Evolutionary conservation across 805 yeast genomes (phyloP).

Genomic region (Candida ponderosae): DNA sequence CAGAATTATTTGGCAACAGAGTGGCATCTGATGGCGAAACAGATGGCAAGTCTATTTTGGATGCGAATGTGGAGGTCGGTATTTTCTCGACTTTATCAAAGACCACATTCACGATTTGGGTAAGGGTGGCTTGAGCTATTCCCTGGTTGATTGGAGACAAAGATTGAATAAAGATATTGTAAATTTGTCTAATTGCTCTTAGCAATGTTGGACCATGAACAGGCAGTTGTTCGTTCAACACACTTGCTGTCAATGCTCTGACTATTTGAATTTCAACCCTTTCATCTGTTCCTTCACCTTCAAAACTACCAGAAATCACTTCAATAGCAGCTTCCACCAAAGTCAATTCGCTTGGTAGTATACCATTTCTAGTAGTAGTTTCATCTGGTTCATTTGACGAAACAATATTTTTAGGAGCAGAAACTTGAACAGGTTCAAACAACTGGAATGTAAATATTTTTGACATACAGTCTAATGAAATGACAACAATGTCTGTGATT

Average conservation of each 20-base stretch:
- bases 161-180: slow-evolving; percentile 84
- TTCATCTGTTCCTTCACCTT: slow-evolving; percentile 88
- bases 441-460: slow-evolving; percentile 83
- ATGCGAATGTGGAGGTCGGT: slow-evolving; percentile 7
- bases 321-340: slow-evolving; percentile 78
- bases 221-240: slow-evolving; percentile 69
- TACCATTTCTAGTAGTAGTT: slow-evolving; percentile 32
- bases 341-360: slow-evolving; percentile 46
- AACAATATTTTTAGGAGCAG: slow-evolving; percentile 30
- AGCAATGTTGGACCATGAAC: slow-evolving; percentile 86
- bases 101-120: slow-evolving; percentile 81
- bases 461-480: slow-evolving; percentile 79
- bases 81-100: slow-evolving; percentile 61
- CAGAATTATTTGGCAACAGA: slow-evolving; percentile 8
- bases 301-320: slow-evolving; percentile 77
- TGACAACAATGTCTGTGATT: slow-evolving; percentile 54
- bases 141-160: slow-evolving; percentile 79
- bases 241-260: slow-evolving; percentile 84
- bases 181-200: slow-evolving; percentile 88
- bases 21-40: background rate
- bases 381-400: slow-evolving; percentile 15
- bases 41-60: slow-evolving; percentile 10
- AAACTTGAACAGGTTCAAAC: slow-evolving; percentile 51
- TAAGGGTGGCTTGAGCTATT: slow-evolving; percentile 89
- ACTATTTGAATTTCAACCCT: slow-evolving; percentile 87